Conservation (phyloP, 2,329 filamentous ascomycete genomes). For the Trichoderma lentiforme region DNA sequence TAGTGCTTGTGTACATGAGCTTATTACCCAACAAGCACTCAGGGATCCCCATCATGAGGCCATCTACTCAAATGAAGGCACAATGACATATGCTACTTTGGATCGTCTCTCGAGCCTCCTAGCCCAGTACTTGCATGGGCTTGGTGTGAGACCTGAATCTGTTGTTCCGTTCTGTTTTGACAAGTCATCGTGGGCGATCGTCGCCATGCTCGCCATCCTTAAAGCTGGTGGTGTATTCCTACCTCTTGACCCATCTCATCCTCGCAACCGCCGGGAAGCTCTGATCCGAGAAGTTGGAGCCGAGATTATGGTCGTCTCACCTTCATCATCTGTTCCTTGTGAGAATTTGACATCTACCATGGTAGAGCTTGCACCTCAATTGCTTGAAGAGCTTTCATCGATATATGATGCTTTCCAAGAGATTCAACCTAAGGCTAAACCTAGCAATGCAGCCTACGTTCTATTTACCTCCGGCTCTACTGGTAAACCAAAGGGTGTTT, state of each 20-base stretch:
- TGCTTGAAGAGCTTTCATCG: conserved; percentile 3
- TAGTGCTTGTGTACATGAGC: conserved; percentile 28
- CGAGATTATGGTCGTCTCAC: conserved; percentile 14
- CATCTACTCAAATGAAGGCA: conserved; percentile 10
- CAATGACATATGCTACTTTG: not conserved
- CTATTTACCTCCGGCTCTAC: conserved; percentile 31
- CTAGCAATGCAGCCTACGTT: conserved; percentile 23
- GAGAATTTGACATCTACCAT: not conserved
- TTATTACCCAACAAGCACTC: conserved; percentile 13
- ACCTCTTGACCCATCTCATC: conserved; percentile 26
- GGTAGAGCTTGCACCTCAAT: not conserved
- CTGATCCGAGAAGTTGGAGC: conserved; percentile 17
- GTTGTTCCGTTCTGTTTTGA: conserved; percentile 20
- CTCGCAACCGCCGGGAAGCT: not conserved
- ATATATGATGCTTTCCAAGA: not conserved
- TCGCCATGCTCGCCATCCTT: conserved; percentile 27
- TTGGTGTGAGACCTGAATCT: conserved; percentile 27
- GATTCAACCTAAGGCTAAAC: not conserved
- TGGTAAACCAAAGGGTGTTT: conserved; percentile 28
- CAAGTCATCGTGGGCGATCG: conserved; percentile 23
- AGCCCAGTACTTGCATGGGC: conserved; percentile 1
- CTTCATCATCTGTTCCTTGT: not conserved
- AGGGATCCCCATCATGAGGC: conserved; percentile 16
- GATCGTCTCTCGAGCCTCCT: conserved; percentile 8
- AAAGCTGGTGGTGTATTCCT: conserved; percentile 30